Evolutionary conservation across 228 moss, liverwort and hornwort genomes (phyloP).

Genomic region (Sphagnum fallax): DNA sequence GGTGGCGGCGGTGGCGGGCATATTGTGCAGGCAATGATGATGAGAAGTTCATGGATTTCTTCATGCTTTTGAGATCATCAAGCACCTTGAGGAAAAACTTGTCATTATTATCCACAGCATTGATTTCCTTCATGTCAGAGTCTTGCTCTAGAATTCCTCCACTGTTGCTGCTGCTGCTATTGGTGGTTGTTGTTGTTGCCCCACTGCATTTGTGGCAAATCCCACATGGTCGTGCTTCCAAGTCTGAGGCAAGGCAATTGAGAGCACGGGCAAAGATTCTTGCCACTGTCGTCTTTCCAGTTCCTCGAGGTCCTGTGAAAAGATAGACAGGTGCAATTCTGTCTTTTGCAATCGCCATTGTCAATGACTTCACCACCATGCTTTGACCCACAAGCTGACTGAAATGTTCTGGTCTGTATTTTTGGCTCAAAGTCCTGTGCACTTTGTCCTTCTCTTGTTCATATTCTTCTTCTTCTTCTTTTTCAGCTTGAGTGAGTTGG

Average conservation of each 20-base stretch:
- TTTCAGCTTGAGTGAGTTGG: not conserved
- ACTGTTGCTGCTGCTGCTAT: slow-evolving; percentile 17
- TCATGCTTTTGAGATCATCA: slow-evolving; percentile 23
- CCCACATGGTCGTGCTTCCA: slow-evolving; percentile 57
- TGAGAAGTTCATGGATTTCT: slow-evolving; percentile 19
- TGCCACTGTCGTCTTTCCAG: slow-evolving; percentile 73
- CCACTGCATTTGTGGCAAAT: slow-evolving; percentile 52
- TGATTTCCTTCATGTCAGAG: slow-evolving; percentile 49
- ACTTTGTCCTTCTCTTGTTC: not conserved
- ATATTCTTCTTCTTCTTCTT: not conserved
- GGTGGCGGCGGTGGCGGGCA: slow-evolving; percentile 21
- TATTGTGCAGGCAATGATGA: slow-evolving; percentile 23
- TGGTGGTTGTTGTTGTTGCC: slow-evolving; percentile 30
- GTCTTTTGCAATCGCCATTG: slow-evolving; percentile 42
- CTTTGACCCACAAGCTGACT: slow-evolving; percentile 69
- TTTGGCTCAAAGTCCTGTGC: slow-evolving; percentile 56
- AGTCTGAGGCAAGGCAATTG: slow-evolving; percentile 52
- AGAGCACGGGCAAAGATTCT: slow-evolving; percentile 70
- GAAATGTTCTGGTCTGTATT: slow-evolving; percentile 72
- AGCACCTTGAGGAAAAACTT: slow-evolving; percentile 35
- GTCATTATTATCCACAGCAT: slow-evolving; percentile 52
- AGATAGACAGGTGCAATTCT: slow-evolving; percentile 80
- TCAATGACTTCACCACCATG: slow-evolving; percentile 66
- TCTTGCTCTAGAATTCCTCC: slow-evolving; percentile 5
- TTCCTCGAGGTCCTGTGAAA: slow-evolving; percentile 82